Conservation (phyloP, 108 stramenopile species). For the Mayamaea pseudoterrestris region DNA sequence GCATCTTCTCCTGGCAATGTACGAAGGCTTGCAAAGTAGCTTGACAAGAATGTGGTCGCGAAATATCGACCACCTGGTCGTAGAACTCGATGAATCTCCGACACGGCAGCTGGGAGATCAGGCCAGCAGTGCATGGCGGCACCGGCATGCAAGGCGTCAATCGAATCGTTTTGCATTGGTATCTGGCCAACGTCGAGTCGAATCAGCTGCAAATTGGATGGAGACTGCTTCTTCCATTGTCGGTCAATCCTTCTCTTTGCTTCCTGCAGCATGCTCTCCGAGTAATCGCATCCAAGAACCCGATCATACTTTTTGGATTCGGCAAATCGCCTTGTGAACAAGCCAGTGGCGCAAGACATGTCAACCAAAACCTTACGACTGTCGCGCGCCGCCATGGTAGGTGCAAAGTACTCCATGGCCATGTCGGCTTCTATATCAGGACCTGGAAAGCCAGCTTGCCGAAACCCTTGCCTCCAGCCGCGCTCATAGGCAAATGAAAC, state of each 20-base stretch:
- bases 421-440: conserved; percentile 73
- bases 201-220: conserved; percentile 61
- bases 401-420: conserved; percentile 72
- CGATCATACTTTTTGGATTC: conserved; percentile 52
- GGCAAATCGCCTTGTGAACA: conserved; percentile 84
- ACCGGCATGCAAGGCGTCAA: conserved; percentile 86
- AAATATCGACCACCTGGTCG: conserved; percentile 89
- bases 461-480: conserved; percentile 90
- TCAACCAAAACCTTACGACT: conserved; percentile 64
- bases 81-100: conserved; percentile 82
- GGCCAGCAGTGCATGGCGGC: conserved; percentile 99
- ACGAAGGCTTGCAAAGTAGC: conserved; percentile 43
- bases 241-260: conserved; percentile 69
- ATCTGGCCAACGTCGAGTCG: conserved; percentile 83
- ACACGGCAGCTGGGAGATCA: conserved; percentile 56
- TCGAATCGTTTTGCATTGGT: conserved; percentile 53
- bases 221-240: conserved; percentile 37
- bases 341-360: conserved; percentile 88
- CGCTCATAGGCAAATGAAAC: conserved; percentile 89
- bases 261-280: conserved; percentile 82
- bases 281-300: conserved; percentile 89
- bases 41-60: conserved; percentile 85
- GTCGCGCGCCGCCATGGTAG: conserved; percentile 21
- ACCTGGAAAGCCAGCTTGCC: conserved; percentile 86
- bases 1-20: conserved; percentile 22